Evolutionary conservation across 2,329 filamentous ascomycete genomes (phyloP).

Genomic region (Didymella glomerata): DNA sequence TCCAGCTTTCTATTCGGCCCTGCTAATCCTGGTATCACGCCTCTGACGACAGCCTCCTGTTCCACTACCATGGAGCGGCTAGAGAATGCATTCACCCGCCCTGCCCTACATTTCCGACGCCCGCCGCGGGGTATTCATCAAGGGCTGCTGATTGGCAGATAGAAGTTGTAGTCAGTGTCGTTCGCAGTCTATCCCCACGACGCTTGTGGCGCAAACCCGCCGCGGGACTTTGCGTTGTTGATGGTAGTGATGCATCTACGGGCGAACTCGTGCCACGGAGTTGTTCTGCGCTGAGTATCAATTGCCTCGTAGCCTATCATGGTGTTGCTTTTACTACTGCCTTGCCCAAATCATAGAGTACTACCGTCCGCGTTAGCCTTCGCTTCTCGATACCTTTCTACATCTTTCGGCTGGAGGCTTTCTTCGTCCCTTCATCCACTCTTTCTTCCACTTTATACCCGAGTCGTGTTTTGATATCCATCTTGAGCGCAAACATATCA

Average conservation of each 20-base stretch:
- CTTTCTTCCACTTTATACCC: not conserved
- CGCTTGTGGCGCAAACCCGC: constrained; percentile 5
- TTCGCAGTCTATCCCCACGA: constrained; percentile 8
- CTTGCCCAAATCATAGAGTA: not conserved
- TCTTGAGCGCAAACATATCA: not conserved
- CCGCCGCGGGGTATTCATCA: constrained; percentile 25
- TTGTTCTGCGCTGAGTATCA: constrained; percentile 16
- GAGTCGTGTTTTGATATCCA: not conserved
- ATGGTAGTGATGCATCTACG: constrained; percentile 9
- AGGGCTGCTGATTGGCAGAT: constrained; percentile 11
- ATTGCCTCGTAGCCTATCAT: constrained; percentile 17
- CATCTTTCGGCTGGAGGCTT: not conserved
- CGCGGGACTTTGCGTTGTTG: constrained; percentile 15
- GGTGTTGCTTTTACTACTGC: constrained; percentile 9
- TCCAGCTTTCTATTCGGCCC: constrained; percentile 20
- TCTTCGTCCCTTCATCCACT: constrained; percentile 2
- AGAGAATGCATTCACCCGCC: not conserved
- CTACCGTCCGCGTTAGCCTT: not conserved
- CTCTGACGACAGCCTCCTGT: constrained; percentile 19
- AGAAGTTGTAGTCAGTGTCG: not conserved
- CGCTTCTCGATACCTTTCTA: not conserved
- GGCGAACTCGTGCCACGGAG: constrained; percentile 27
- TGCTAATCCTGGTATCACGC: constrained; percentile 6
- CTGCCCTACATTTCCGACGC: constrained; percentile 29
- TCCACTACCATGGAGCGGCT: constrained; percentile 5